Percentiles rank a stretch among this genome's conserved stretches.
These are phyloP conservation scores for Fusarium tanahbumbuense DNA, from an alignment of 2,329 filamentous ascomycete species.

Conservation along the genomic window DNA sequence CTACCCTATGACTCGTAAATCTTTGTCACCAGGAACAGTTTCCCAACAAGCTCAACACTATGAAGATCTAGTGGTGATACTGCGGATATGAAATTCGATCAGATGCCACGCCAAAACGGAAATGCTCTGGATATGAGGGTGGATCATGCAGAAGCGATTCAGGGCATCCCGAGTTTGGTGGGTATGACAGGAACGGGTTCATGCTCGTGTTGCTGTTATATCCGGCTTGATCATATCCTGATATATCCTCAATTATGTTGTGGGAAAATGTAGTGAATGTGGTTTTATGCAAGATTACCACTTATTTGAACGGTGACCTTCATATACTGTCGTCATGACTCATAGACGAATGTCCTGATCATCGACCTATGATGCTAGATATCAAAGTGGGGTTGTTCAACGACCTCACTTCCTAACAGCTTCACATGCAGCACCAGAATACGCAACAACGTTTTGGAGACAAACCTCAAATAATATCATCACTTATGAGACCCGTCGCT, in stretches of 20 bases:
- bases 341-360: slow-evolving; percentile 26
- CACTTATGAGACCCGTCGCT: slow-evolving; percentile 36
- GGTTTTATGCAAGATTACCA: background rate
- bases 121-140: slow-evolving; percentile 23
- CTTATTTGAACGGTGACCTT: background rate
- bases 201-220: background rate
- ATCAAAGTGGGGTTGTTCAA: slow-evolving; percentile 31
- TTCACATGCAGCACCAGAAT: slow-evolving; percentile 6
- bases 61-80: slow-evolving; percentile 27
- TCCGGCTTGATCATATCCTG: background rate
- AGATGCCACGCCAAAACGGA: slow-evolving; percentile 9
- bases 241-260: background rate
- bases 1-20: background rate
- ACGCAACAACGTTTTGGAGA: background rate
- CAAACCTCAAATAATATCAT: background rate
- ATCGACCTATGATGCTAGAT: slow-evolving; percentile 28
- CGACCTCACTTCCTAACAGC: slow-evolving; percentile 6
- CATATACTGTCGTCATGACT: slow-evolving; percentile 30
- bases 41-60: slow-evolving; percentile 18
- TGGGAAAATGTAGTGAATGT: background rate
- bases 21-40: background rate
- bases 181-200: background rate
- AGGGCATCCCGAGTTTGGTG: background rate
- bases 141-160: slow-evolving; percentile 2
- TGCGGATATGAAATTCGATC: slow-evolving; percentile 11